phyloP scores from a whole-genome alignment of 371 early-diverging fungal genomes.

The Lichtheimia hyalospora region DNA sequence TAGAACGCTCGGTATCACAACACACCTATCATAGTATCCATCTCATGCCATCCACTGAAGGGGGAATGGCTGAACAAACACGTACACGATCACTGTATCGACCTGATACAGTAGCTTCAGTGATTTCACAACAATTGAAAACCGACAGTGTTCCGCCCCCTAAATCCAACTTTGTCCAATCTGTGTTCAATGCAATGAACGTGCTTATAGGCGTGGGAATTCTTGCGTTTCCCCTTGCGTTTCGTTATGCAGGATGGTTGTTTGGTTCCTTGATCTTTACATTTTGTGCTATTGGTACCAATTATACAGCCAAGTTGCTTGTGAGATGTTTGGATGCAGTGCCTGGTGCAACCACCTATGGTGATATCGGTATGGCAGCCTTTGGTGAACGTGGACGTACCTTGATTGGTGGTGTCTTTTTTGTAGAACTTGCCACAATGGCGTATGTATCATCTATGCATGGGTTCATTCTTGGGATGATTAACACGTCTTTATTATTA shows the following conservation, averaged over 20 bases:
- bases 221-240: conserved; percentile 33
- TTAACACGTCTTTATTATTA: conserved; percentile 14
- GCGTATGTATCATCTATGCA: conserved; percentile 17
- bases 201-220: conserved; percentile 60
- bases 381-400: conserved; percentile 56
- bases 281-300: conserved; percentile 44
- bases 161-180: conserved; percentile 29
- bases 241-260: conserved; percentile 47
- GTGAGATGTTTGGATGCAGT: conserved; percentile 26
- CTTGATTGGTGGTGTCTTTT: conserved; percentile 47
- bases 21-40: background rate
- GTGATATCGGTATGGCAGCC: conserved; percentile 66
- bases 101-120: conserved; percentile 12
- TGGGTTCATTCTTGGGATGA: too few species aligned
- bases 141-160: background rate
- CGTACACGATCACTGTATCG: conserved; percentile 6
- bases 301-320: conserved; percentile 58
- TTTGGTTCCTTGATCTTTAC: conserved; percentile 51
- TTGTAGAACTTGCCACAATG: conserved; percentile 62
- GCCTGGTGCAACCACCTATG: conserved; percentile 42
- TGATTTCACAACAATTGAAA: conserved; percentile 12
- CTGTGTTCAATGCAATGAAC: conserved; percentile 57
- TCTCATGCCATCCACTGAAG: too few species aligned
- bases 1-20: conserved; percentile 7
- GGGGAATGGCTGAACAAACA: too few species aligned